Conservation (phyloP, 257 asterid species). For the Petunia axillaris region DNA sequence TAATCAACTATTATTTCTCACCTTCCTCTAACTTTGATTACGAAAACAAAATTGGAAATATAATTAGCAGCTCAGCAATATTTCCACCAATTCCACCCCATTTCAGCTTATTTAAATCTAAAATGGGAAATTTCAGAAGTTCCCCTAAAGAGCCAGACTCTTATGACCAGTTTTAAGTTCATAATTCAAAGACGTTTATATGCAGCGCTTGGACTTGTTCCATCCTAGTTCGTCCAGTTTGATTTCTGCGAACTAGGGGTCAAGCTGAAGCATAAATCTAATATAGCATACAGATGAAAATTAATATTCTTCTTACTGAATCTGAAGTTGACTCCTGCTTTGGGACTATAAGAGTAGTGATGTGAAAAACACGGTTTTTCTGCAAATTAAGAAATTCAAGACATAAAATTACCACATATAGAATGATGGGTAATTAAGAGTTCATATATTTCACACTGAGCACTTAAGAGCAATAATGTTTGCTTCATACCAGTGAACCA, state of each 20-base stretch:
- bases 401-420: constrained; percentile 28
- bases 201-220: constrained; percentile 5
- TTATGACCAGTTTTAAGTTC: neutral
- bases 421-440: neutral
- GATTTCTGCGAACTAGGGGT: constrained; percentile 6
- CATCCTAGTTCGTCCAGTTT: neutral
- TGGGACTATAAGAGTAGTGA: constrained; percentile 86
- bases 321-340: constrained; percentile 98
- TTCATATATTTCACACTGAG: neutral
- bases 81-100: neutral
- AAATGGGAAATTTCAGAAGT: neutral
- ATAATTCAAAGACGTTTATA: neutral
- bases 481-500: constrained; percentile 79
- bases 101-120: neutral
- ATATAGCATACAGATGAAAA: neutral
- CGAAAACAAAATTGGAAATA: constrained; percentile 10
- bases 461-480: constrained; percentile 22
- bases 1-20: constrained; percentile 7
- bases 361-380: constrained; percentile 82
- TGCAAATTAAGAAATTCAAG: constrained; percentile 48
- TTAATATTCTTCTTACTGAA: constrained; percentile 54
- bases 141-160: neutral
- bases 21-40: neutral
- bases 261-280: constrained; percentile 29
- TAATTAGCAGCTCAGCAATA: neutral